Percentiles rank a stretch among this genome's conserved stretches.
Conservation (phyloP, 768 basidiomycete species). For the Symmetrospora coprosmae region DNA sequence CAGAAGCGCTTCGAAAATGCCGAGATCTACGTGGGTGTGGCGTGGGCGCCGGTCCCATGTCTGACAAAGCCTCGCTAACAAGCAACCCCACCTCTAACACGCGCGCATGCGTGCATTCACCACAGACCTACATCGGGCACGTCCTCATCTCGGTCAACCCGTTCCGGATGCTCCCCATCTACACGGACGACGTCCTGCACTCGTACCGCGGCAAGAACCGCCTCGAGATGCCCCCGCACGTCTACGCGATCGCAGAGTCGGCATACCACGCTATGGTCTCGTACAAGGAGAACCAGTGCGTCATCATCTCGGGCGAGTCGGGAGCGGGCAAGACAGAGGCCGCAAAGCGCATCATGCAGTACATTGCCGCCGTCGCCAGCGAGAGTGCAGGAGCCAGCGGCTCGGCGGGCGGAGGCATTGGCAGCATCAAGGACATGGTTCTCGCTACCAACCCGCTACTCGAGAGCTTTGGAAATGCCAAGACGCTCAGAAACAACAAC, state of each 20-base stretch:
- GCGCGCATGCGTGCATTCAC: too few species aligned
- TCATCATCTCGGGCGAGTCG: slow-evolving; percentile 97
- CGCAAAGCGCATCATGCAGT: slow-evolving; percentile 98
- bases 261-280: slow-evolving; percentile 99
- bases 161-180: slow-evolving; percentile 81
- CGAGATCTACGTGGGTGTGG: slow-evolving; percentile 64
- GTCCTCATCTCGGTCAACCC: slow-evolving; percentile 99
- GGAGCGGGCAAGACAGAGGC: slow-evolving; percentile 99
- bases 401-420: slow-evolving; percentile 48
- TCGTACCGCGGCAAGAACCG: slow-evolving; percentile 92
- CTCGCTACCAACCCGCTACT: slow-evolving; percentile 91
- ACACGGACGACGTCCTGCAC: slow-evolving; percentile 72
- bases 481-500: slow-evolving; percentile 96
- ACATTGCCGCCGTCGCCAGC: slow-evolving; percentile 91
- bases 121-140: slow-evolving; percentile 81
- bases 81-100: neutral
- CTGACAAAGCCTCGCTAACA: neutral
- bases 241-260: slow-evolving; percentile 90
- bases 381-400: slow-evolving; percentile 9
- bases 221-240: slow-evolving; percentile 93
- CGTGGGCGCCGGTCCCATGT: neutral
- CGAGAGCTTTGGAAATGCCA: slow-evolving; percentile 97
- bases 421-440: slow-evolving; percentile 99
- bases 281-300: slow-evolving; percentile 98
- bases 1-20: slow-evolving; percentile 76